These are phyloP conservation scores for Cynara cardunculus DNA, from an alignment of 129 eudicot genomes.

Conservation along the genomic window DNA sequence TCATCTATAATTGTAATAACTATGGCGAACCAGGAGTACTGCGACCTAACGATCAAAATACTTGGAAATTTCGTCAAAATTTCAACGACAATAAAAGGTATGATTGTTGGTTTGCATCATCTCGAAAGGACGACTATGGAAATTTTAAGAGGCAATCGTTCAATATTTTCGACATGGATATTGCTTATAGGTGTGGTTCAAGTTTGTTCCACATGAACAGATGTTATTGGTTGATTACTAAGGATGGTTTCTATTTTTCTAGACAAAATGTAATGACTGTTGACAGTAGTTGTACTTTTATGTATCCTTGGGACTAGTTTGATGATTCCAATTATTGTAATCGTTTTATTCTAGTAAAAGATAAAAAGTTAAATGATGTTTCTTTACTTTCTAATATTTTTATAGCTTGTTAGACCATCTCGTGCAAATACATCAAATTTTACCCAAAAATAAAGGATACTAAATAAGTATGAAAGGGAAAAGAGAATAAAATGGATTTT, in stretches of 20 bases:
- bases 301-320: neutral
- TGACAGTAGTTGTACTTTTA: neutral
- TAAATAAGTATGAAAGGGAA: too few relatives aligned
- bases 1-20: neutral
- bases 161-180: neutral
- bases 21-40: neutral
- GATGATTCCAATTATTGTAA: neutral
- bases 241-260: neutral
- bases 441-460: too few relatives aligned
- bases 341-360: too few relatives aligned
- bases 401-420: too few relatives aligned
- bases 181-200: neutral
- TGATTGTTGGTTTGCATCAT: neutral
- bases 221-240: too few relatives aligned
- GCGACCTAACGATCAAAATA: neutral
- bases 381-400: too few relatives aligned
- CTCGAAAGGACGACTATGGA: neutral
- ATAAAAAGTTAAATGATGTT: too few relatives aligned
- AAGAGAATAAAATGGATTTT: too few relatives aligned
- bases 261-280: neutral
- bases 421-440: too few relatives aligned
- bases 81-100: neutral
- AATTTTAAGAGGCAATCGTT: neutral
- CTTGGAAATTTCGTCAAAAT: neutral
- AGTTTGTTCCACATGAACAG: neutral